A percentile compares a stretch with the other conserved stretches of the same genome.
These are phyloP conservation scores for Zasmidium cellare DNA, from an alignment of 2,329 filamentous ascomycete genomes.

Conservation along the genomic window DNA sequence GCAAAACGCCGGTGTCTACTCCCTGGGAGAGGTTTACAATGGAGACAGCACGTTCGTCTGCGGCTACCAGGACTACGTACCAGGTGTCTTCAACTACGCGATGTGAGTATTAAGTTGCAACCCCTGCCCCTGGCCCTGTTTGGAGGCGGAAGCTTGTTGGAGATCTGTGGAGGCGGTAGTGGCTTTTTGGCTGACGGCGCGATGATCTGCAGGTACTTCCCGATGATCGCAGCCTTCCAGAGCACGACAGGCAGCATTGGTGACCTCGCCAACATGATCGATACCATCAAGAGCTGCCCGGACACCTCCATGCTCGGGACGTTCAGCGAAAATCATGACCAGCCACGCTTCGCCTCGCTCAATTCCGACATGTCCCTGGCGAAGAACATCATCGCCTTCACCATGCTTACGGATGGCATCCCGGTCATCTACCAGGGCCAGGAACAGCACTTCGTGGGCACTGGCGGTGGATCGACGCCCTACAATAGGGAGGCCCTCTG, in stretches of 20 bases:
- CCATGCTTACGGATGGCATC: conserved; percentile 62
- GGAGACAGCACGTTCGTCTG: conserved; percentile 41
- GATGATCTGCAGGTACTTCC: conserved; percentile 35
- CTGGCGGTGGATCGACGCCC: conserved; percentile 35
- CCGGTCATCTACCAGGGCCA: conserved; percentile 67
- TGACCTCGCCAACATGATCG: conserved; percentile 37
- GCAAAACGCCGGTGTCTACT: conserved; percentile 41
- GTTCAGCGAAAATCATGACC: conserved; percentile 43
- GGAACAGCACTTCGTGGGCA: conserved; percentile 58
- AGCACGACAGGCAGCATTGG: conserved; percentile 39
- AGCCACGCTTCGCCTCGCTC: conserved; percentile 44
- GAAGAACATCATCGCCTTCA: conserved; percentile 62
- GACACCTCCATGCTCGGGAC: conserved; percentile 41
- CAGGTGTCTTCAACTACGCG: conserved; percentile 51
- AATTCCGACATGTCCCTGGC: conserved; percentile 57
- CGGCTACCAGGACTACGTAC: conserved; percentile 44
- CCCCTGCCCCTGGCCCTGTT: conserved; percentile 1
- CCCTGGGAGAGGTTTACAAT: conserved; percentile 49
- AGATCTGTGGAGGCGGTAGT: conserved; percentile 1
- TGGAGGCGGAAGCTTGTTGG: neutral
- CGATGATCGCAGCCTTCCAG: conserved; percentile 39
- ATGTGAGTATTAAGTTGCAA: conserved; percentile 31
- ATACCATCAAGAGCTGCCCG: conserved; percentile 37
- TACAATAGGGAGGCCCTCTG: conserved; percentile 45
- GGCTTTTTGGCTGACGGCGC: conserved; percentile 8